Evolutionary conservation across 768 basidiomycete genomes (phyloP), one percentile per base, ranked within the genome.

Genomic region (Leucosporidium scottii): DNA sequence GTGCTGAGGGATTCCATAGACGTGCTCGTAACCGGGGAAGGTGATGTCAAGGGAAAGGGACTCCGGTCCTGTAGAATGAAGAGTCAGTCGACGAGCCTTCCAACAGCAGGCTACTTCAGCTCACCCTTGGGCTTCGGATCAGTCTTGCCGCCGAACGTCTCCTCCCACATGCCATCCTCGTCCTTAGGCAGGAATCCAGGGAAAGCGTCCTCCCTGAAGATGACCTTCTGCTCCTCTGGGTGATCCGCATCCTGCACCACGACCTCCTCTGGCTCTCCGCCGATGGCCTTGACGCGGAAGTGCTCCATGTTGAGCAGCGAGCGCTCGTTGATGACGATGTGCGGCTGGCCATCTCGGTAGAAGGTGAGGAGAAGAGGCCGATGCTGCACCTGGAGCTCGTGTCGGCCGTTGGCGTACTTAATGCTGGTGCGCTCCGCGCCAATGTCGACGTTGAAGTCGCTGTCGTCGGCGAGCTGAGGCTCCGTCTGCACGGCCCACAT

Each of bases 271-370:
- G 81, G 75, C 53, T 81, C 82, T 68, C 81, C 79, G 76, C 79
- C 59, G 80, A 78, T 57, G 17, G 82, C 82, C 74, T 90, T 88
- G 67, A 76, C 71, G 23, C 82, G 70, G 82, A 93, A 97, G 78
- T 98, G 96, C 76, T 99, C 96, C 94, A 99, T 93, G 73, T 98
- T 93, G 70, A 99, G 81, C 36, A 99, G 82, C 2, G 90, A 90
- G 50, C 86, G 83, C 3, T 90, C 91, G 74, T 99, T 99, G 47
- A 99, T 78, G 13, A 92, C 86, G 59, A 99, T 82, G 75, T 96
- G 89, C 66, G 88, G 87, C 76, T 85, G 86, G 4, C 90, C 91
- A 65, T 85, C 82, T 44, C 87, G 84, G 55, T 85, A 81, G 69
- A 96, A 82, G 1, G 84, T 83, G 49, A 98, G 81, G 71, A 84